phyloP scores from a whole-genome alignment of 1,139 yeast genomes.

The Meyerozyma guilliermondii region DNA sequence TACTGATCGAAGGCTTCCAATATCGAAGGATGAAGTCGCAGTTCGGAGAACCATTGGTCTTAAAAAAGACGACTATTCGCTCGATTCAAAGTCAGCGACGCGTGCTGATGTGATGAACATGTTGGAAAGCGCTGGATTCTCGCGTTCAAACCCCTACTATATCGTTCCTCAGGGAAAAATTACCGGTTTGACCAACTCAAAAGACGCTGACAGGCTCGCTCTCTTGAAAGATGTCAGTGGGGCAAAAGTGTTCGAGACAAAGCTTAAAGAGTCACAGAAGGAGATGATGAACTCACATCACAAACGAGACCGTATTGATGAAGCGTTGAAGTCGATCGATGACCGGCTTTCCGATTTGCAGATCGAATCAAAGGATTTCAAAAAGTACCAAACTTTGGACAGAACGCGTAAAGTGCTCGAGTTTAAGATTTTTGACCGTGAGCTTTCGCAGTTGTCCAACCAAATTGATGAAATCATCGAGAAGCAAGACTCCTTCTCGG shows the following conservation, averaged over 20 bases:
- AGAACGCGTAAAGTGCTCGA: constrained; percentile 67
- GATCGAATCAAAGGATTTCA: constrained; percentile 73
- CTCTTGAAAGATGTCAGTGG: constrained; percentile 92
- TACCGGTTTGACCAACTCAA: constrained; percentile 80
- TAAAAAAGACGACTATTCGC: constrained; percentile 84
- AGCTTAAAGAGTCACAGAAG: constrained; percentile 70
- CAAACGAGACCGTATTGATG: constrained; percentile 71
- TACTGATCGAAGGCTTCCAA: constrained; percentile 68
- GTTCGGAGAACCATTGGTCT: constrained; percentile 87
- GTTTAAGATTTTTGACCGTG: constrained; percentile 74
- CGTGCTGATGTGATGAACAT: constrained; percentile 78
- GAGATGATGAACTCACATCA: constrained; percentile 72
- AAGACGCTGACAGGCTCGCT: constrained; percentile 73
- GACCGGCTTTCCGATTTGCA: constrained; percentile 73
- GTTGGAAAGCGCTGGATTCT: constrained; percentile 89
- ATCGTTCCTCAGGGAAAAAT: constrained; percentile 97
- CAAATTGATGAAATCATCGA: constrained; percentile 58
- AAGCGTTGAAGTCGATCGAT: constrained; percentile 64
- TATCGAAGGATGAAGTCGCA: constrained; percentile 61
- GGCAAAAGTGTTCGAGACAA: constrained; percentile 83
- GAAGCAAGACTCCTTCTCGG: constrained; percentile 49
- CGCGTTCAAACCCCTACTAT: constrained; percentile 87
- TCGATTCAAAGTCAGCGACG: constrained; percentile 75
- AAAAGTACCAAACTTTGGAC: constrained; percentile 63
- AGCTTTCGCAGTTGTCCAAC: constrained; percentile 55